A percentile compares a stretch with the other conserved stretches of the same genome.
Evolutionary conservation across 495 filamentous ascomycete genomes (phyloP).

Genomic region (Neurospora discreta): DNA sequence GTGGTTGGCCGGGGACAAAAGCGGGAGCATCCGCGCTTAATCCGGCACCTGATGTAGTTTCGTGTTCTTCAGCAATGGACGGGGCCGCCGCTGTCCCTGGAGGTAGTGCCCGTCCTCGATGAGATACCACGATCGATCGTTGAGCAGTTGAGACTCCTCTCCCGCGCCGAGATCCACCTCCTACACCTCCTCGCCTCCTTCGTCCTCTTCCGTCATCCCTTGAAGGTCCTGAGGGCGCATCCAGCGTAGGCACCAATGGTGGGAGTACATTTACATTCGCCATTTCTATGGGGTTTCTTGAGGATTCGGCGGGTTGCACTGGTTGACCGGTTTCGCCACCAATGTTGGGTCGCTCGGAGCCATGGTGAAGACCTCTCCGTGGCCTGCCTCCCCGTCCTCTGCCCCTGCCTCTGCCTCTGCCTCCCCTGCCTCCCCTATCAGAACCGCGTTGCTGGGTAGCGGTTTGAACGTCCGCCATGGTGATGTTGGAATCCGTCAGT

Average conservation of each 20-base stretch:
- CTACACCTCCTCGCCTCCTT: constrained; percentile 24
- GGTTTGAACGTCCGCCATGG: constrained; percentile 12
- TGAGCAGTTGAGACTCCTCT: constrained; percentile 9
- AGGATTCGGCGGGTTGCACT: background rate
- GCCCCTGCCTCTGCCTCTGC: constrained; percentile 4
- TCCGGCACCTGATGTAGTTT: constrained; percentile 12
- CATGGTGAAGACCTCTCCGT: constrained; percentile 3
- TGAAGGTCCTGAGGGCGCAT: background rate
- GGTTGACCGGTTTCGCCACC: background rate
- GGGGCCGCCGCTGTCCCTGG: background rate
- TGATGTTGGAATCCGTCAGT: background rate
- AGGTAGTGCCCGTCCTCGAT: constrained; percentile 43
- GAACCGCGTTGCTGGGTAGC: constrained; percentile 4
- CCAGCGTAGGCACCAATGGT: background rate
- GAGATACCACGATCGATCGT: constrained; percentile 29
- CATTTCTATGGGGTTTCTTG: background rate
- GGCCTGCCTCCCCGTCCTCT: background rate
- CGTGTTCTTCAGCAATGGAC: constrained; percentile 19
- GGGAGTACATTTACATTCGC: background rate
- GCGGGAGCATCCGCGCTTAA: constrained; percentile 43
- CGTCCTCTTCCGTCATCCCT: constrained; percentile 15
- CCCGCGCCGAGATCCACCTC: constrained; percentile 16
- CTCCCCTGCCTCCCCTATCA: constrained; percentile 14
- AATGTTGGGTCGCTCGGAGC: background rate
- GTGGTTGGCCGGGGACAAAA: constrained; percentile 50